Base-by-base conservation (phyloP, 2,329 filamentous ascomycete species). In the Pseudopyricularia javanii region DNA sequence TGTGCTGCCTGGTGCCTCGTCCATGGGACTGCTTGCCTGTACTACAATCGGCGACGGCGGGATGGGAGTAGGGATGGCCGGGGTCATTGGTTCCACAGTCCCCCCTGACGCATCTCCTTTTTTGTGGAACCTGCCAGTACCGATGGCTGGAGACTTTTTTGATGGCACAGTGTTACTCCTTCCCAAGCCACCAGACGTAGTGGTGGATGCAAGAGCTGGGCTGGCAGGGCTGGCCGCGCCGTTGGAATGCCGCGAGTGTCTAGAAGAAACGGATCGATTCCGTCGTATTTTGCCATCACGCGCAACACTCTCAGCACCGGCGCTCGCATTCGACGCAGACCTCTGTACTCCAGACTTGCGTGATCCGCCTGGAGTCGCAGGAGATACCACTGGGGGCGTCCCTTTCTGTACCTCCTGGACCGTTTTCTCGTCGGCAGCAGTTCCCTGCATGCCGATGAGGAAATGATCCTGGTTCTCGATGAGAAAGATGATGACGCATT, bases 391-490 rank as follows among this genome's bases (percentile, higher is more conserved):
- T 59, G 74, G 72, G 4, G 80, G 78, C 3, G 85, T 85, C 54
- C 86, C 88, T 62, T 91, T 83, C 58, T 82, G 75, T 45, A 85
- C 77, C 60, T 80, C 77, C 60, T 79, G 73, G 59, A 78, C 77
- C 1, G 80, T 84, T 63, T 78, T 83, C 64, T 94, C 88, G 64
- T 96, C 91, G n/a, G 91, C 88, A n/a, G 83, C 91, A n/a, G 91
- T 96, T 47, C 93, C 93, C 64, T 90, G 88, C 93, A 98, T 98
- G 53, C 93, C 93, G 58, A 98, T 94, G 58, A 98, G 74, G 74
- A 98, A 98, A 68, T 95, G 88, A 63, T 98, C 93, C 66, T 98
- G 93, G 62, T 98, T 95, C 64, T 97, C 91, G 59, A 98, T 98
- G 60, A 98, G 72, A 68, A 98, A 98, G 50, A 98, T 95, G 57